Conservation (phyloP, 176 grass and related monocot species). For the Thinopyrum elongatum region DNA sequence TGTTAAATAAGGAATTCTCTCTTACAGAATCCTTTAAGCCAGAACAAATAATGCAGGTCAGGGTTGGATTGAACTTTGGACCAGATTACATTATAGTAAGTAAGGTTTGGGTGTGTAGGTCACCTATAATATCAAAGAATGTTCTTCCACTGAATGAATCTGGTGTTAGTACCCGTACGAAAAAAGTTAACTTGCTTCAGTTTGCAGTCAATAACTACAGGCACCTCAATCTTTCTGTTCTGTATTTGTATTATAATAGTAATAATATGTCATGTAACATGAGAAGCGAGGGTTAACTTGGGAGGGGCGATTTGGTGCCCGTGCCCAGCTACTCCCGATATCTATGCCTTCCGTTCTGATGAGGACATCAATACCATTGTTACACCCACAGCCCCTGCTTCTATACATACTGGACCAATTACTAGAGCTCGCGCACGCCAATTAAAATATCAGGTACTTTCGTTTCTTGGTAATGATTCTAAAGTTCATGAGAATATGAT, state of each 20-base stretch:
- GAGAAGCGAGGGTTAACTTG: not conserved
- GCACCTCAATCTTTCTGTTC: not conserved
- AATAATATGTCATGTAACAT: slow-evolving; percentile 10
- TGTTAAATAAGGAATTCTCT: too few species aligned
- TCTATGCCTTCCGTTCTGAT: too few species aligned
- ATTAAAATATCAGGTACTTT: too few species aligned
- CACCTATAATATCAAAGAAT: not conserved
- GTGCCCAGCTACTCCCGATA: too few species aligned
- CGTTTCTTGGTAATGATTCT: too few species aligned
- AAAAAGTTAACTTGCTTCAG: not conserved
- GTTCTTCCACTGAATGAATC: not conserved
- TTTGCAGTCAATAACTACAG: not conserved
- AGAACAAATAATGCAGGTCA: not conserved
- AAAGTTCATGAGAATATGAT: too few species aligned
- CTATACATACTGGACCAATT: too few species aligned
- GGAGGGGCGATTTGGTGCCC: too few species aligned
- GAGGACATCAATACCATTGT: too few species aligned
- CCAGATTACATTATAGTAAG: not conserved
- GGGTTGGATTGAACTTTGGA: not conserved
- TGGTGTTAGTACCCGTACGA: not conserved
- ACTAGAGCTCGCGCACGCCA: too few species aligned
- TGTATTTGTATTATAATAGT: not conserved
- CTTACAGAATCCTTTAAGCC: not conserved
- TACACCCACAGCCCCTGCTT: too few species aligned
- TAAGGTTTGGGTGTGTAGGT: not conserved